phyloP scores from a whole-genome alignment of 2,329 filamentous ascomycete species.

The Cordyceps pruinosa region DNA sequence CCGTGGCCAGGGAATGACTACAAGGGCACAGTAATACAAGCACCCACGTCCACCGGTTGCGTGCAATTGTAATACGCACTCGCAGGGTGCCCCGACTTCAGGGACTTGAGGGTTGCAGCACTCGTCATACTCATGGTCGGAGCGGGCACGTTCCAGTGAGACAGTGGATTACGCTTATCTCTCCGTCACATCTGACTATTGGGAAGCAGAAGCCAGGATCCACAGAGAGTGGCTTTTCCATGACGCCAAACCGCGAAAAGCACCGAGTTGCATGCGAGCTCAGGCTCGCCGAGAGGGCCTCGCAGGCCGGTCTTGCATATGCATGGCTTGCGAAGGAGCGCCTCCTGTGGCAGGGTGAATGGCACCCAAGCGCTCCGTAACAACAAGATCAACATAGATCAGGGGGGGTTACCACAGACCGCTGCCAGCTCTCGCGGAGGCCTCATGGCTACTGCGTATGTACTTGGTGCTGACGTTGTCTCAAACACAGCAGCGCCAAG shows the following conservation, averaged over 20 bases:
- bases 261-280: not conserved
- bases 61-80: not conserved
- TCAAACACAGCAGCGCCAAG: not conserved
- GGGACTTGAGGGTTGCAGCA: not conserved
- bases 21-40: conserved; percentile 1
- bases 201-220: not conserved
- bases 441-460: too few relatives aligned
- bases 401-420: not conserved
- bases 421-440: not conserved
- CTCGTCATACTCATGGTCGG: conserved; percentile 1
- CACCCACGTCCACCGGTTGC: not conserved
- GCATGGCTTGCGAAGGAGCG: not conserved
- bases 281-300: not conserved
- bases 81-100: not conserved
- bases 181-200: conserved; percentile 12
- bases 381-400: not conserved
- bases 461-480: not conserved
- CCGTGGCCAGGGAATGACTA: not conserved
- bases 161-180: conserved; percentile 13
- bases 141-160: conserved; percentile 8
- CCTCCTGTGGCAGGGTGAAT: not conserved
- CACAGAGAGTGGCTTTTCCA: not conserved
- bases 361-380: not conserved
- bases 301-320: not conserved
- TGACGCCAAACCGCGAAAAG: not conserved